Evolutionary conservation across 108 stramenopile species (phyloP), one percentile per base, ranked within the genome.

Genomic region (Conticribra guillardii): DNA sequence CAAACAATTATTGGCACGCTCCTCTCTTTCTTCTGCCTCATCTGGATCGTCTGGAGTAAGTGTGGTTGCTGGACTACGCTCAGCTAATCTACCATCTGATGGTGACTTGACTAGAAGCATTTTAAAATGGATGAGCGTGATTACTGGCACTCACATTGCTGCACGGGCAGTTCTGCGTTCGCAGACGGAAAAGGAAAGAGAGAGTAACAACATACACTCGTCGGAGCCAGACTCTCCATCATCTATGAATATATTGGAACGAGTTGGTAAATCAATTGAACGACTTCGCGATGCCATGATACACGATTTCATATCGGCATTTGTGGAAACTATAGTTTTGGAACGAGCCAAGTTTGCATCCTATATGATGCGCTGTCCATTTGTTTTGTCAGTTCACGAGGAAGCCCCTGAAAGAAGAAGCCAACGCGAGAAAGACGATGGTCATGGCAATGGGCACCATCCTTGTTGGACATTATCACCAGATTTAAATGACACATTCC

Each of bases 291-390:
- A 81, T 60, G 89, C 84, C 8, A 67, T 91, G 75, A 74, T 88
- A 3, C 88, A 89, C 1, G 92, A 94, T 54, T 89, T 84, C 60
- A 63, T 77, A 4, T 64, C 76, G 18, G 64, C 75, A 11, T 82
- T 91, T 52, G 85, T 89, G 8, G 92, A 94, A 60, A 81, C 82
- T 28, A 70, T 90, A 18, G 45, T 91, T 2, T 84, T 91, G 89
- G 89, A 91, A 60, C 65, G 77, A 19, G 87, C 87, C 0, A 91
- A 89, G 55, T 67, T 89, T 16, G 92, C 92, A 24, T 79, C 80
- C 0, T 94, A 94, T 50, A 47, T 87, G 32, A 91, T 94, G 89
- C 67, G 87, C 32, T 75, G 72, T 19, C 82, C 89, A 11, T 84
- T 89, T 69, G 37, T 89, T 26, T 45, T 74, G 22, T 69, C 74